Evolutionary conservation across 148 eudicot genomes (phyloP).

Genomic region (Fagopyrum homotropicum): DNA sequence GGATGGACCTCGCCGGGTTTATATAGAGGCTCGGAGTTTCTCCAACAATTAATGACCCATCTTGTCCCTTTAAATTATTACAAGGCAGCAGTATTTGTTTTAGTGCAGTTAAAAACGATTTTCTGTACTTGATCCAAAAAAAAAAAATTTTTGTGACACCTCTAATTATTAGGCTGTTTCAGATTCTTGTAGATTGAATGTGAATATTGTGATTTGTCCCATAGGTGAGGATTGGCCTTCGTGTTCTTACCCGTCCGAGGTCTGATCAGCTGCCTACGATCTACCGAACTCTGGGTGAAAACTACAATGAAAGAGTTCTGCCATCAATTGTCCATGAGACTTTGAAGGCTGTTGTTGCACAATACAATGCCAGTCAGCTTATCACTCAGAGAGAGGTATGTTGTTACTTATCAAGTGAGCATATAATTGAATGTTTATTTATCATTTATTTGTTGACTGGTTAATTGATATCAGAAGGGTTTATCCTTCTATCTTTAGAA

Average conservation of each 20-base stretch:
- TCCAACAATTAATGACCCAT: not conserved
- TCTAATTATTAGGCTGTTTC: not conserved
- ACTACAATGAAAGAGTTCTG: conserved; percentile 83
- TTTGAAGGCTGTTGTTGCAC: conserved; percentile 93
- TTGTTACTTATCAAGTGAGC: not conserved
- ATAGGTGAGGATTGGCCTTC: conserved; percentile 90
- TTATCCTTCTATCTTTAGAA: not conserved
- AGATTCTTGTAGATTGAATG: not conserved
- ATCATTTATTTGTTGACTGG: not conserved
- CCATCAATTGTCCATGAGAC: conserved; percentile 94
- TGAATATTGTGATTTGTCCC: conserved; percentile 1
- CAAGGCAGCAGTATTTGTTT: not conserved
- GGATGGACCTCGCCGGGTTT: no score
- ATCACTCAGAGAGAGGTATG: conserved; percentile 94
- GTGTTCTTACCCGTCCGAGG: conserved; percentile 88
- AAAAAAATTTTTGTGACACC: not conserved
- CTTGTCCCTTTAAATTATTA: not conserved
- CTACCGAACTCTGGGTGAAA: conserved; percentile 87
- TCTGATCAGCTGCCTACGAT: conserved; percentile 65
- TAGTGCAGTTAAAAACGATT: not conserved
- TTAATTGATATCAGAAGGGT: not conserved
- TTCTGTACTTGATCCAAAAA: not conserved
- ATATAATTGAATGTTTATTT: not conserved
- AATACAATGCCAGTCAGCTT: conserved; percentile 93
- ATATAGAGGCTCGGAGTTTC: no score